These are phyloP conservation scores for Curvularia lunata DNA, from an alignment of 2,329 filamentous ascomycete species.

Conservation along the genomic window DNA sequence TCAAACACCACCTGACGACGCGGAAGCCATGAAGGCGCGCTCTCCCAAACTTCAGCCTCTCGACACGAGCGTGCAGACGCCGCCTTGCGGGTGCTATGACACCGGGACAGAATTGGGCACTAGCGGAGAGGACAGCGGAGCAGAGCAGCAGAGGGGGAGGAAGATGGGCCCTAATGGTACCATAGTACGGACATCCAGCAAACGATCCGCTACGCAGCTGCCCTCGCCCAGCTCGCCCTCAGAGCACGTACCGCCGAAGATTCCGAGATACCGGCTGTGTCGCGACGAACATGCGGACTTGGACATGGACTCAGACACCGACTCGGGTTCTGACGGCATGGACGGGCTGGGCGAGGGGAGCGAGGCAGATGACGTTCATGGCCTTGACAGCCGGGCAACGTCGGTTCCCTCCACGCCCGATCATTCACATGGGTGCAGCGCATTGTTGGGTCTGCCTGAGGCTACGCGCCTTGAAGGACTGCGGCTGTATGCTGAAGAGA, in stretches of 20 bases:
- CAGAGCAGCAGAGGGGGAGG: conserved; percentile 33
- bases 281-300: conserved; percentile 19
- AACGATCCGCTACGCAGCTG: conserved; percentile 47
- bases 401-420: conserved; percentile 34
- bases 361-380: conserved; percentile 30
- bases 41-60: conserved; percentile 47
- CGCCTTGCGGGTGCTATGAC: conserved; percentile 43
- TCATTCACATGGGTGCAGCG: conserved; percentile 24
- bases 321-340: conserved; percentile 31
- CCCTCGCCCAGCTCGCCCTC: conserved; percentile 46
- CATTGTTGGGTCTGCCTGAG: conserved; percentile 29
- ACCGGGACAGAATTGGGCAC: conserved; percentile 21
- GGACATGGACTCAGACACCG: conserved; percentile 29
- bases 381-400: conserved; percentile 24
- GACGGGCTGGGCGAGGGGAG: conserved; percentile 24
- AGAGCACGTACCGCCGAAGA: conserved; percentile 45
- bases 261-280: conserved; percentile 36
- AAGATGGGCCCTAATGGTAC: conserved; percentile 34
- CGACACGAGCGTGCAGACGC: conserved; percentile 43
- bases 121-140: conserved; percentile 23
- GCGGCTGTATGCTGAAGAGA: conserved; percentile 22
- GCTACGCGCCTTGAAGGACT: conserved; percentile 27
- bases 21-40: conserved; percentile 40
- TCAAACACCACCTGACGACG: conserved; percentile 45
- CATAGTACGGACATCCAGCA: conserved; percentile 41